Evolutionary conservation across 305 asterid species (phyloP).

Genomic region (Fraxinus dipetala): DNA sequence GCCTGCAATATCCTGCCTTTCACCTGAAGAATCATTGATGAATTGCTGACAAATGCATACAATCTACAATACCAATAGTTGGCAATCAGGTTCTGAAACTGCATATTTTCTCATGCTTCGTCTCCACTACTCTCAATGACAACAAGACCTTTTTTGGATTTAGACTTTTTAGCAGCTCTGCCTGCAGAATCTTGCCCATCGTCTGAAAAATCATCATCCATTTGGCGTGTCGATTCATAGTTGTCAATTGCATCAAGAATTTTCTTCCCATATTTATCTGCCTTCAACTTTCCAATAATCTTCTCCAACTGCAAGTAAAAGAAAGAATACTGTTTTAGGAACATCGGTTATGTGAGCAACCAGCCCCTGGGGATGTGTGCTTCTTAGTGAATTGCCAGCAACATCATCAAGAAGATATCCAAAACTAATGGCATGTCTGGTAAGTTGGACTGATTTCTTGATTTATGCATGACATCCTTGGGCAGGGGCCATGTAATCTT

Average conservation of each 20-base stretch:
- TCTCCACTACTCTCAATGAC: conserved; percentile 81
- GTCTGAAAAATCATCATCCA: conserved; percentile 29
- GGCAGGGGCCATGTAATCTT: neutral
- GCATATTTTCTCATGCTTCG: conserved; percentile 44
- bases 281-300: conserved; percentile 80
- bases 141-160: conserved; percentile 44
- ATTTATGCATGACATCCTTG: neutral
- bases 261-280: conserved; percentile 66
- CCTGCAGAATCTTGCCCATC: conserved; percentile 24
- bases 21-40: neutral
- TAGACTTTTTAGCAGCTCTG: conserved; percentile 51
- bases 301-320: conserved; percentile 68
- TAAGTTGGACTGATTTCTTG: neutral
- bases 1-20: neutral
- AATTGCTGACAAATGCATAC: neutral
- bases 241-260: conserved; percentile 56
- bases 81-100: neutral
- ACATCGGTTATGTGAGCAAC: neutral
- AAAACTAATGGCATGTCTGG: neutral
- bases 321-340: neutral
- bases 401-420: neutral
- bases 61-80: neutral
- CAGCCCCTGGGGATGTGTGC: neutral
- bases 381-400: neutral
- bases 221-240: conserved; percentile 35